Evolutionary conservation across 2,329 filamentous ascomycete species (phyloP).

Genomic region (Epichloe gansuensis): DNA sequence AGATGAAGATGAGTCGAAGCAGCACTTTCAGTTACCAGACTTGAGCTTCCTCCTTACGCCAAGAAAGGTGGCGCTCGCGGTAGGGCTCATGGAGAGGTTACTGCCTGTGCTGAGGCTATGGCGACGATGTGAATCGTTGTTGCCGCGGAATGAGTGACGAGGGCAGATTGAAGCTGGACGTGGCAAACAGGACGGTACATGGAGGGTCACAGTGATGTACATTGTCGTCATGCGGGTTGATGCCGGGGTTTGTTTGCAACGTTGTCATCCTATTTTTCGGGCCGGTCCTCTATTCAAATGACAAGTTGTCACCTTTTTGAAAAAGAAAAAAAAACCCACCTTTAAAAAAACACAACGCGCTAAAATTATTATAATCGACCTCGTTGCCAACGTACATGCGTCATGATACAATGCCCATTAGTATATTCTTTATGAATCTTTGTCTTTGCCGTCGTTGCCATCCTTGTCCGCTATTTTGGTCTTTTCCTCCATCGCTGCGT

Average conservation of each 20-base stretch:
- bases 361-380: too few species aligned
- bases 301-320: too few species aligned
- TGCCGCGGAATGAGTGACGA: not conserved
- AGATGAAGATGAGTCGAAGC: not conserved
- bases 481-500: not conserved
- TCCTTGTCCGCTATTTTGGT: not conserved
- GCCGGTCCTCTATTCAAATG: too few species aligned
- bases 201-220: too few species aligned
- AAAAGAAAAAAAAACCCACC: not conserved
- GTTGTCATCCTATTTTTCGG: too few species aligned
- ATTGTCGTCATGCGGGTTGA: too few species aligned
- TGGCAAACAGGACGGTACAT: too few species aligned
- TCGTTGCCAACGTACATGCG: not conserved
- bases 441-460: constrained; percentile 2
- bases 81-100: constrained; percentile 19
- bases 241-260: too few species aligned
- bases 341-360: not conserved
- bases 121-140: not conserved
- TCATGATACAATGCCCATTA: not conserved
- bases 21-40: not conserved
- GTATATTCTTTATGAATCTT: not conserved
- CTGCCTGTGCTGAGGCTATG: constrained; percentile 9
- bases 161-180: too few species aligned
- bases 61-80: constrained; percentile 13
- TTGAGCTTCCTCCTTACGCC: not conserved